Evolutionary conservation across 768 basidiomycete species (phyloP).

Genomic region (Kwoniella bestiolae): DNA sequence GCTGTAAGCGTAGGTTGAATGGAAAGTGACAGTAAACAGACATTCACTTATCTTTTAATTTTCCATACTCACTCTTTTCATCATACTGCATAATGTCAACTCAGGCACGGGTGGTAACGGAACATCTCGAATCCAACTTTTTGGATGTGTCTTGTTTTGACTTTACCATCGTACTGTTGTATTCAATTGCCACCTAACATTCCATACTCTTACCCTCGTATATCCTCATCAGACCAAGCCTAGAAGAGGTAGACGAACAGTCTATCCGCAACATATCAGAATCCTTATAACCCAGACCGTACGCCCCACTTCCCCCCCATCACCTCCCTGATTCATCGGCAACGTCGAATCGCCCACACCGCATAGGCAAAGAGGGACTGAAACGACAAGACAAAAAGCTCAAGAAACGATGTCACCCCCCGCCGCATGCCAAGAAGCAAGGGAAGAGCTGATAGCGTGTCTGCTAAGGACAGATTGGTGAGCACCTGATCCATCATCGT

Average conservation of each 20-base stretch:
- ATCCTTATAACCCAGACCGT: no score
- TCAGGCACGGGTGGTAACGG: conserved; percentile 7
- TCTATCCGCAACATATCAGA: no score
- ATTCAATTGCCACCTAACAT: neutral
- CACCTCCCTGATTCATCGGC: no score
- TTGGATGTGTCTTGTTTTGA: neutral
- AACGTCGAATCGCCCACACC: no score
- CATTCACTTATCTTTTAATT: no score
- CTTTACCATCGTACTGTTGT: conserved; percentile 1
- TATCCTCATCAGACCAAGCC: neutral
- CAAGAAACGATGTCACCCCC: neutral
- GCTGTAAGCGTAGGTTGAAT: no score
- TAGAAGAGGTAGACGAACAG: neutral
- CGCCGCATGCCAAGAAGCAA: conserved; percentile 35
- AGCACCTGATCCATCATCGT: neutral
- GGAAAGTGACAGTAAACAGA: no score
- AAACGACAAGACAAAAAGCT: neutral
- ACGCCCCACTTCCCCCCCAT: no score
- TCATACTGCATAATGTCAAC: no score
- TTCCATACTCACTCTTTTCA: neutral
- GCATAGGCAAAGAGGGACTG: no score
- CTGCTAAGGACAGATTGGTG: conserved; percentile 46
- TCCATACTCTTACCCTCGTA: neutral
- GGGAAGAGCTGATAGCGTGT: conserved; percentile 46
- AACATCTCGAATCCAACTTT: conserved; percentile 10